Base-by-base conservation (phyloP, 108 stramenopile species). In the Fragilariopsis cylindrus region DNA sequence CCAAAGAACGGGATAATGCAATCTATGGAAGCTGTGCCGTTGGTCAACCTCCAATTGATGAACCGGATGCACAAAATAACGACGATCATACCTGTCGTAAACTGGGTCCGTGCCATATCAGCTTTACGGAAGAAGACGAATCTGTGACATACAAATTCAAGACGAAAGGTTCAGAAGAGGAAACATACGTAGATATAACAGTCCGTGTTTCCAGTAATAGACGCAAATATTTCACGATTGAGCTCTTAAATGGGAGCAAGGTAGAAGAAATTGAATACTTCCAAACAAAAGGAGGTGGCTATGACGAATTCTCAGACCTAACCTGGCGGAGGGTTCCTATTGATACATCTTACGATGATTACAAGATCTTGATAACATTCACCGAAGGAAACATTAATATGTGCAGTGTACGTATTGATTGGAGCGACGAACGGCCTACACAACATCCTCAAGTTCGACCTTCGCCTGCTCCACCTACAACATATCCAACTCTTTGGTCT, bases 11-110 rank as follows among this genome's bases (percentile, higher is more conserved):
- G 18, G 60, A 60, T 16, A 16, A 60, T 16, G 19, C 12, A 21
- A 19, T 60, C 16, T 18, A 60, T 11, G 60, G 60, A 60, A 16
- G 19, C 9, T 60, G 60, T 16, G 18, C 12, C 9, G 60, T 19
- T 60, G 60, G 60, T 16, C 60, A 60, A 16, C 60, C 60, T 16
- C 60, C 60, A 15, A 15, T 60, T 16, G 60, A 60, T 30, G 60
- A 60, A 60, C 60, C 60, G 9, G 60, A 60, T 60, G 60, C 60
- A 60, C 60, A 60, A 60, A 60, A 12, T 11, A 60, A 12, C 60
- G 19, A 60, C 12, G 60, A 60, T 60, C 9, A 1, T 21, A 19
- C 19, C 21, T 60, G 60, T 30, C n/a, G 21, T 9, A 19, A 60
- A 16, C 15, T 19, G 16, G 60, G 60, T 16, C 60, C 60, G 9